Conservation (phyloP, 108 stramenopile species). For the Pseudonitzschia delicatissima region DNA sequence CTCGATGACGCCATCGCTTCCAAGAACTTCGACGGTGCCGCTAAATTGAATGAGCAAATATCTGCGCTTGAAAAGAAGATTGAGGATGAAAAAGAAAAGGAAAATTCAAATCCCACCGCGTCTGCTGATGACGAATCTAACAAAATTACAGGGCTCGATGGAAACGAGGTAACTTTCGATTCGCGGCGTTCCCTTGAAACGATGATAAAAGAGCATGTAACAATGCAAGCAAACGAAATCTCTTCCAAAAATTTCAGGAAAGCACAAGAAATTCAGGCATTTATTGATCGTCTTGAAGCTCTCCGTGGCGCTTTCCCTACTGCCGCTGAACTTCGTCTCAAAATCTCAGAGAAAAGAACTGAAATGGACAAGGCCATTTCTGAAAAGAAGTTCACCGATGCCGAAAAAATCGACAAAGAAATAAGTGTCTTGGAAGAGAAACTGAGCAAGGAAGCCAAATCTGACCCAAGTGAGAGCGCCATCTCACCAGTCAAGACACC, state of each 20-base stretch:
- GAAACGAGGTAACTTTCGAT: conserved; percentile 46
- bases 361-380: conserved; percentile 60
- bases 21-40: conserved; percentile 67
- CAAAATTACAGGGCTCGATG: conserved; percentile 30
- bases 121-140: background rate
- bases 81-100: conserved; percentile 44
- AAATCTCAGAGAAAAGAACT: conserved; percentile 35
- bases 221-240: conserved; percentile 40
- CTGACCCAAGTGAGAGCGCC: conserved; percentile 5
- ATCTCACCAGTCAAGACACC: background rate
- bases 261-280: conserved; percentile 53
- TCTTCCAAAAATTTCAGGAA: conserved; percentile 65
- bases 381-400: conserved; percentile 65
- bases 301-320: conserved; percentile 58
- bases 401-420: conserved; percentile 50
- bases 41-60: conserved; percentile 52
- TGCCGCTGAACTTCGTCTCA: conserved; percentile 41
- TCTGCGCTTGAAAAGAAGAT: conserved; percentile 50
- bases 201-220: conserved; percentile 38
- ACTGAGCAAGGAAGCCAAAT: conserved; percentile 36
- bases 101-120: conserved; percentile 3
- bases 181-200: conserved; percentile 57
- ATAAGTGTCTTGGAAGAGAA: conserved; percentile 50
- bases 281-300: conserved; percentile 53
- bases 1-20: conserved; percentile 56